A percentile compares a stretch with the other conserved stretches of the same genome.
These are phyloP conservation scores for Ricinus communis DNA, from an alignment of 345 rosid species.

Conservation along the genomic window DNA sequence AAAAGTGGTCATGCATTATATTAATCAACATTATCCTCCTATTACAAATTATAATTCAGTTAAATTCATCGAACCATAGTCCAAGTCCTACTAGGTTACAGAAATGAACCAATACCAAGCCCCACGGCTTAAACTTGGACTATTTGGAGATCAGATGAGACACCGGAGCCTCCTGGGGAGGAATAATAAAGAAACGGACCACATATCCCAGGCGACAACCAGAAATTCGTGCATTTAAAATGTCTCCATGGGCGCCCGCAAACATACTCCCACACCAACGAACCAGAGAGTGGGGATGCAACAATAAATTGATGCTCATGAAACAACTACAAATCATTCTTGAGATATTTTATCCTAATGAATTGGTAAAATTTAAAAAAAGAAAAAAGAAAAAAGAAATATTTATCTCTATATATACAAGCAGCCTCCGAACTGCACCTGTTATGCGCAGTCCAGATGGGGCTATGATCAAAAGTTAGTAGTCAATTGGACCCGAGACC, in stretches of 20 bases:
- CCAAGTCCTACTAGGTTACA: background rate
- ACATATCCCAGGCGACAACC: background rate
- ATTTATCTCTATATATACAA: slow-evolving; percentile 60
- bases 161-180: background rate
- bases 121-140: background rate
- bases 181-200: background rate
- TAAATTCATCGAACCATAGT: background rate
- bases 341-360: slow-evolving; percentile 40
- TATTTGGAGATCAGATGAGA: background rate
- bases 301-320: slow-evolving; percentile 31
- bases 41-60: background rate
- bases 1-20: background rate
- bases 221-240: background rate
- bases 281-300: background rate
- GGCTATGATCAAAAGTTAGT: slow-evolving; percentile 38
- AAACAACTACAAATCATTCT: slow-evolving; percentile 39
- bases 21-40: background rate
- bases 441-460: slow-evolving; percentile 31
- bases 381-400: background rate
- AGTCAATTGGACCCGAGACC: slow-evolving; percentile 22
- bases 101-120: background rate
- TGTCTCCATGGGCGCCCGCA: background rate
- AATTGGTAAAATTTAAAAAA: slow-evolving; percentile 40
- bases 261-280: background rate
- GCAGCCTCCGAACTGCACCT: slow-evolving; percentile 45